These are phyloP conservation scores for Zalaria sp. DNA, from an alignment of 2,329 filamentous ascomycete species.

Conservation along the genomic window DNA sequence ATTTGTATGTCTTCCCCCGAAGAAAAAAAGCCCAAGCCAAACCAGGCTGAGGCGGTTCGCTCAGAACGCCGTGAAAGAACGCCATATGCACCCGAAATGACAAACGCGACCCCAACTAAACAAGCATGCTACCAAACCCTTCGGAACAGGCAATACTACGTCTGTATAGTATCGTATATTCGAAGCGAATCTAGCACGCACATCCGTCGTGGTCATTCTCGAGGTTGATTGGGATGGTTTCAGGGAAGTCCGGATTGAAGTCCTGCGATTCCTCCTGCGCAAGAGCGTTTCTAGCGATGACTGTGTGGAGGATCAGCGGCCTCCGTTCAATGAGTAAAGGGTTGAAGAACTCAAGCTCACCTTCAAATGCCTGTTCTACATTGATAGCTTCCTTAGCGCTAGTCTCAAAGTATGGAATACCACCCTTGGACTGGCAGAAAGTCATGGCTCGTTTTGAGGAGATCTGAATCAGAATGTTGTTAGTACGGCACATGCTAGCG, in stretches of 20 bases:
- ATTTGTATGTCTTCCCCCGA: too few species aligned
- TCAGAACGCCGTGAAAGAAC: too few species aligned
- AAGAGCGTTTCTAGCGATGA: conserved; percentile 89
- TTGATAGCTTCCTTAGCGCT: conserved; percentile 98
- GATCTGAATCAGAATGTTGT: conserved; percentile 41
- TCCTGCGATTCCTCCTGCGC: conserved; percentile 96
- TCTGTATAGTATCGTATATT: neutral
- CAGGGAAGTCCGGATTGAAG: conserved; percentile 92
- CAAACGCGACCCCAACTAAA: too few species aligned
- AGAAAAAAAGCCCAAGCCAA: too few species aligned
- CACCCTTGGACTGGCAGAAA: conserved; percentile 94
- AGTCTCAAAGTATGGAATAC: conserved; percentile 97
- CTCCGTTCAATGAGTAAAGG: neutral
- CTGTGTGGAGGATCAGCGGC: conserved; percentile 40
- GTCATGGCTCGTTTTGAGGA: conserved; percentile 92
- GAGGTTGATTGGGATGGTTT: conserved; percentile 96
- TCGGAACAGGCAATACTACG: too few species aligned
- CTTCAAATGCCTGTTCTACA: conserved; percentile 73
- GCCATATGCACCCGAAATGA: too few species aligned
- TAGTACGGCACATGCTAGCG: neutral
- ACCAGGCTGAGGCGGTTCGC: too few species aligned
- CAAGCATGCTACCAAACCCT: too few species aligned
- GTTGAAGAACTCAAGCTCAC: conserved; percentile 23
- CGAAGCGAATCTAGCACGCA: conserved; percentile 48
- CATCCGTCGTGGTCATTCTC: conserved; percentile 89